Base-by-base conservation (phyloP, 2,329 filamentous ascomycete species). In the Lecanicillium sp. region DNA sequence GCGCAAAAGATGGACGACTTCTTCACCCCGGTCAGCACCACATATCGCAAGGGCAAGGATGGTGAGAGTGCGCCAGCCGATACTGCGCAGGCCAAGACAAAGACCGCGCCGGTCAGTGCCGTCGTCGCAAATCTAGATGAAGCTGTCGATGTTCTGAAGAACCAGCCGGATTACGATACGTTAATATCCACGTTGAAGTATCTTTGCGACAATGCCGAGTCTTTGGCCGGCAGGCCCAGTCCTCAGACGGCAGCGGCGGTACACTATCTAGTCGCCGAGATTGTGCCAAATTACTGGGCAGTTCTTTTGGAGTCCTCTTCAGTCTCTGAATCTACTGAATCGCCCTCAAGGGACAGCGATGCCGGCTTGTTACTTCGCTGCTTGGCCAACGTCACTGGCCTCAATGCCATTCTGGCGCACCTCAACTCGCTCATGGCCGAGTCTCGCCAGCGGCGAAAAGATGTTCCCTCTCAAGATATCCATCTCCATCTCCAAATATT, bases 201-300 rank as follows among this genome's bases (percentile, higher is more conserved):
- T 54, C 66, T 88, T 4, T 57, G 63, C 20, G 57, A 64, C 15
- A 40, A 54, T 29, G 38, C 53, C 9, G 58, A 58, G 9, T 45
- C 50, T 3, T 21, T 39, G 20, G 29, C 27, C 2, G 35, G 27
- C 47, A 39, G 17, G 9, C 83, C 88, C 3, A 77, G 77, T 26
- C 83, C 90, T 1, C 69, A 80, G 52, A 79, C 82, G 49, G 82
- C 88, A 17, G 86, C 90, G 56, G 79, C 96, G 26, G 72, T 91
- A 44, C 83, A 90, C 59, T 69, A 79, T 3, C 68, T 98, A 29
- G 81, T 94, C 50, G 83, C 78, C 14, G 79, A 83, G 26, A 90
- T 86, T 21, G 71, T 89, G 7, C 86, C 87, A 2, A 87, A 90
- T 60, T 95, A 91, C 65, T 97, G 93, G 91, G 61, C 72, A 3